phyloP scores from a whole-genome alignment of 768 basidiomycete species.

The Daedaleopsis nitida region DNA sequence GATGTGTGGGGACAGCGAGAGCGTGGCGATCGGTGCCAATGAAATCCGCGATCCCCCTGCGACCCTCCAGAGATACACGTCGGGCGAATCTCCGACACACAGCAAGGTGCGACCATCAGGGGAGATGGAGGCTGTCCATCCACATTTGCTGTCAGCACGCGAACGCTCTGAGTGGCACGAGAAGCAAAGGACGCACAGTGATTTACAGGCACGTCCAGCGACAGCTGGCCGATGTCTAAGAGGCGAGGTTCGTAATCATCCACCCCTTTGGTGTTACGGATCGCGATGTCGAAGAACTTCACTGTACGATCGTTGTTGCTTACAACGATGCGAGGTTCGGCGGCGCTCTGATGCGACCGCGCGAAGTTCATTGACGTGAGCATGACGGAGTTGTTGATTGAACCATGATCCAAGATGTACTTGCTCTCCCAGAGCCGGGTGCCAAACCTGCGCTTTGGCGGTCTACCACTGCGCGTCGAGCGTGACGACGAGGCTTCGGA shows the following conservation, averaged over 20 bases:
- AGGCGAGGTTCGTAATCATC: slow-evolving; percentile 26
- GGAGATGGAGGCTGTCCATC: slow-evolving; percentile 74
- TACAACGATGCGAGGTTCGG: slow-evolving; percentile 76
- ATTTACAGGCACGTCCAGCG: slow-evolving; percentile 73
- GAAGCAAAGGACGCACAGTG: slow-evolving; percentile 58
- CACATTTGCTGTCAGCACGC: slow-evolving; percentile 6
- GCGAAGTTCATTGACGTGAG: slow-evolving; percentile 66
- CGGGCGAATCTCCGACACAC: slow-evolving; percentile 88
- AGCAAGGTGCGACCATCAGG: slow-evolving; percentile 86
- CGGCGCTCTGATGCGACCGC: slow-evolving; percentile 59
- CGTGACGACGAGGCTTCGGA: slow-evolving; percentile 10
- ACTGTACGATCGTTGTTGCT: slow-evolving; percentile 87
- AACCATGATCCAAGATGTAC: slow-evolving; percentile 50
- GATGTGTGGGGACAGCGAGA: slow-evolving; percentile 59
- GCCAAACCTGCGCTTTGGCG: slow-evolving; percentile 17
- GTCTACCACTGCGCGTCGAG: slow-evolving; percentile 4
- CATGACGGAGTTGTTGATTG: slow-evolving; percentile 81
- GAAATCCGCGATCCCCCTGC: slow-evolving; percentile 61
- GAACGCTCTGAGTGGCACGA: slow-evolving; percentile 13
- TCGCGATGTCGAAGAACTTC: slow-evolving; percentile 76
- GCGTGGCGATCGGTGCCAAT: slow-evolving; percentile 68
- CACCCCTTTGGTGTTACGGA: slow-evolving; percentile 39
- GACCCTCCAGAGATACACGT: slow-evolving; percentile 81
- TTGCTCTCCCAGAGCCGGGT: slow-evolving; percentile 55
- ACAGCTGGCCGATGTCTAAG: slow-evolving; percentile 49